These are phyloP conservation scores for Penicillium arizonense DNA, from an alignment of 495 filamentous ascomycete species.

Conservation along the genomic window DNA sequence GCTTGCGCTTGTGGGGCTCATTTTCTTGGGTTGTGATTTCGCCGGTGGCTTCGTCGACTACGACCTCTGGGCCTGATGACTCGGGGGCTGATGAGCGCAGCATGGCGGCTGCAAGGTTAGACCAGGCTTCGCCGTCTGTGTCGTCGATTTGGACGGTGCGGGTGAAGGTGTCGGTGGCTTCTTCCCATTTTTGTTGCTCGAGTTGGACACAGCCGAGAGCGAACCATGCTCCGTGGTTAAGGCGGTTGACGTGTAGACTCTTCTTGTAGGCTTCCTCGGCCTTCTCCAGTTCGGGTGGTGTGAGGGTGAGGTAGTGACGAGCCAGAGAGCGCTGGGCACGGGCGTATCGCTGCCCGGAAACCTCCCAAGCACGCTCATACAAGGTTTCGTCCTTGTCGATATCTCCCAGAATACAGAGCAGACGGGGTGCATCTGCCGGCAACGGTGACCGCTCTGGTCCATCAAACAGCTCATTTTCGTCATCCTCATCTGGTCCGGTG, in stretches of 20 bases:
- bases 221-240: constrained; percentile 84
- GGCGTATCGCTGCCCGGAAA: constrained; percentile 76
- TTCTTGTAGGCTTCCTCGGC: constrained; percentile 76
- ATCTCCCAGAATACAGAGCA: constrained; percentile 94
- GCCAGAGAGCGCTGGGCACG: constrained; percentile 86
- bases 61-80: constrained; percentile 27
- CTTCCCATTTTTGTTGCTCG: constrained; percentile 68
- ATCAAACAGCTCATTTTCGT: constrained; percentile 58
- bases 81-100: constrained; percentile 47
- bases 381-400: constrained; percentile 68
- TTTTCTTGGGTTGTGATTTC: constrained; percentile 24
- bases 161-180: constrained; percentile 83
- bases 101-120: constrained; percentile 85
- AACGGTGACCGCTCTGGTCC: constrained; percentile 64
- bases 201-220: constrained; percentile 85
- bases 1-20: constrained; percentile 60
- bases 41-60: constrained; percentile 20
- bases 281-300: constrained; percentile 57
- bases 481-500: constrained; percentile 36
- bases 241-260: constrained; percentile 72
- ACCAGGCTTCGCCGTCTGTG: constrained; percentile 89
- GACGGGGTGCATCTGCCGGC: constrained; percentile 78
- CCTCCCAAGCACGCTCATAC: constrained; percentile 87
- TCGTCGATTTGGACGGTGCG: constrained; percentile 79
- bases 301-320: constrained; percentile 64